These are phyloP conservation scores for Rutidosis leptorrhynchoides DNA, from an alignment of 129 eudicot genomes.

Conservation along the genomic window DNA sequence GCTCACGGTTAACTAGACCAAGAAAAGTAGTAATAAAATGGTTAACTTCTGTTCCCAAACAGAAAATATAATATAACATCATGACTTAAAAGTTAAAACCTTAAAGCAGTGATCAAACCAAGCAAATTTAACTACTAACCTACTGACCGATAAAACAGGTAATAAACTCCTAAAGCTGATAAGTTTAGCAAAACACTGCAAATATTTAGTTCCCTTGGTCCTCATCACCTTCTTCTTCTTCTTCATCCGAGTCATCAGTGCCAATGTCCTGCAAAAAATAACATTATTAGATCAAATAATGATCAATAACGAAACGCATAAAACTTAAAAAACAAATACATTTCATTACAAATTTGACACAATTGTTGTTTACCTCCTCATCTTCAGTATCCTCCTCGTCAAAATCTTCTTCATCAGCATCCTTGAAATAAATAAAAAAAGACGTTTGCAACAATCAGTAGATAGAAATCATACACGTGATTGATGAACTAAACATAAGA, in stretches of 20 bases:
- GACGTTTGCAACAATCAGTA: conserved; percentile 11
- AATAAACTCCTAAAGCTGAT: background rate
- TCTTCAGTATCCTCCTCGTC: conserved; percentile 55
- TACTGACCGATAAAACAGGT: background rate
- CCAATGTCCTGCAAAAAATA: conserved; percentile 48
- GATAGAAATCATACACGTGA: background rate
- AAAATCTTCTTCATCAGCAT: conserved; percentile 71
- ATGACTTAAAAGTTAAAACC: background rate
- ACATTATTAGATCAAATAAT: background rate
- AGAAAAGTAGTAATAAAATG: background rate
- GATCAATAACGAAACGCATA: background rate
- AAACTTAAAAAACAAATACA: background rate
- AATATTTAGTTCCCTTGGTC: conserved; percentile 13
- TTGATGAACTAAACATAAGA: background rate
- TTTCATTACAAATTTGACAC: background rate
- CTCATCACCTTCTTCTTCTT: conserved; percentile 21
- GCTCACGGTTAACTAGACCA: background rate
- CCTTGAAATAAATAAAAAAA: conserved; percentile 50
- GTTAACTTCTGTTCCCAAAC: background rate
- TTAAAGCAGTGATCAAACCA: background rate
- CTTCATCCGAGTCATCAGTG: conserved; percentile 53
- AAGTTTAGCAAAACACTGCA: conserved; percentile 15
- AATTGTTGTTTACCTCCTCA: conserved; percentile 48
- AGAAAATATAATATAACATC: conserved; percentile 5
- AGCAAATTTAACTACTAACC: conserved; percentile 24